Base-by-base conservation (phyloP, 2,329 filamentous ascomycete genomes). In the Neofusicoccum umdonicola region DNA sequence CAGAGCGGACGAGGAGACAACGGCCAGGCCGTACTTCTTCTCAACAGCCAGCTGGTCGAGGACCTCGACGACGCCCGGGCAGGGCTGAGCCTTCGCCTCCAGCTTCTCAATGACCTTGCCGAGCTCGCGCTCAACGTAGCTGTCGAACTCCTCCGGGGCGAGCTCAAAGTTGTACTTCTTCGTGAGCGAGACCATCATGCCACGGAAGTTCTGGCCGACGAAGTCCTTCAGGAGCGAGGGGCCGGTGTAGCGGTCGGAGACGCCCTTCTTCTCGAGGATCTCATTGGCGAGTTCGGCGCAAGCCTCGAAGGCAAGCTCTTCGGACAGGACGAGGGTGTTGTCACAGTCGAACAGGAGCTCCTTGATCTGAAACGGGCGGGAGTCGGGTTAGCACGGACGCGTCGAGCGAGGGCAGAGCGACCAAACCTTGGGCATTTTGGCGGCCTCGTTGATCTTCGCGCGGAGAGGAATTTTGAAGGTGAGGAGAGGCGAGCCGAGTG, bases 321-420 rank as follows among this genome's bases (percentile, higher is more conserved):
- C 93, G 63, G 92, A 96, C 72, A 95, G 87, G 76, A 95, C 92
- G 77, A 97, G 91, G 68, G 93, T 97, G 85, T 97, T 97, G 86
- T 97, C 83, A 79, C 84, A 83, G 78, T 83, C 81, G 76, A 83
- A 80, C 68, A 83, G 80, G 73, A 83, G 80, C 74, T 82, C 80
- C 69, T 80, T 82, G 74, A 79, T 78, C 77, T 79, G 56, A 0
- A 60, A 60, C 31, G 56, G 42, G 56, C 19, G 15, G 15, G 31
- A 9, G 31, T 37, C 12, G 31, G 19, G 45, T 51, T 34, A 62
- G 35, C 35, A 19, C 8, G n/a, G 45, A 6, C 37, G 19, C 37
- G 35, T 11, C 17, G 11, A 41, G 45, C n/a, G 8, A 41, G 44
- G 34, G 19, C 19, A 13, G 44, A 13, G 45, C 3, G 12, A 35